Base-by-base conservation (phyloP, 2,329 filamentous ascomycete genomes). In the Aureobasidium sp. region DNA sequence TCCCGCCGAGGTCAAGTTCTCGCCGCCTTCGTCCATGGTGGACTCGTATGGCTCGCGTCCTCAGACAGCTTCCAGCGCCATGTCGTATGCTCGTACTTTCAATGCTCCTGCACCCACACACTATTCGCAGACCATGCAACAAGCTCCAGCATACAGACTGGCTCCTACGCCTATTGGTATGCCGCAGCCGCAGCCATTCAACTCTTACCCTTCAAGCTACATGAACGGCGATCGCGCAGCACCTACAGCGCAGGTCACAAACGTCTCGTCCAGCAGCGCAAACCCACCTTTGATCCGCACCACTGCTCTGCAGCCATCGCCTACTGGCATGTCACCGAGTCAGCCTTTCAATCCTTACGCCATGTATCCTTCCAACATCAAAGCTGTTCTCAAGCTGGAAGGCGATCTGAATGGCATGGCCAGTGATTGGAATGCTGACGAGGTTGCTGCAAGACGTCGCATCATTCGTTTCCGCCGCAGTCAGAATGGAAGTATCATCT, bases 381-480 rank as follows among this genome's bases (percentile, higher is more conserved):
- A 95, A 72, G 93, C 90, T 0, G 75, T 85, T 16, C 74, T 97
- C 25, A 89, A 93, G 64, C 85, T 97, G 56, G 80, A 86, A 51
- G 90, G 90, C 17, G 88, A 96, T 63, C 78, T 98, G 42, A 83
- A 90, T 48, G 74, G 77, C 6, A 96, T 97, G 91, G 83, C 83
- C 0, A 79, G 86, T 57, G 79, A 83, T 57, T 98, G 93, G 93
- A 85, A 81, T 1, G 71, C 78, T 24, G 89, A 95, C 58, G 93
- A 98, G 68, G 84, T 82, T 71, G 79, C 84, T 32, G 82, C 83
- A 50, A 86, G 87, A 62, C 79, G 93, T 41, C 81, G 93, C 30
- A 84, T 98, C 32, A 90, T 98, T 16, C 81, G 90, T 62, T 98
- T 98, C 73, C 84, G 79, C 62, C 85, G 93, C 62, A 81, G 80